phyloP scores from a whole-genome alignment of 202 grass and related monocot species.

The Zizania palustris region DNA sequence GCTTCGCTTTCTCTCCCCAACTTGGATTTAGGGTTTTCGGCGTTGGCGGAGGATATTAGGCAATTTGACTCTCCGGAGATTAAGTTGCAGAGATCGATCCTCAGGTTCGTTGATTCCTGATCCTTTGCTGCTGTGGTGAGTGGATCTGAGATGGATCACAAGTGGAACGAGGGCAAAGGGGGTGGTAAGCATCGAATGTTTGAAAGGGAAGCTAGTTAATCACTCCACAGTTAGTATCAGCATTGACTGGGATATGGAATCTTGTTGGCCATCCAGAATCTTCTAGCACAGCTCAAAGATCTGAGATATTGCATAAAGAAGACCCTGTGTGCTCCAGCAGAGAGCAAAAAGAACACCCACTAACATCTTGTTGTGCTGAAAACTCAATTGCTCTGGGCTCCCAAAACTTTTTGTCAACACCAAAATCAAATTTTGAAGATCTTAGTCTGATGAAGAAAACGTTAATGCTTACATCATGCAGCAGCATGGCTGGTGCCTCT shows the following conservation, averaged over 20 bases:
- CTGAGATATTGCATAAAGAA: conserved; percentile 46
- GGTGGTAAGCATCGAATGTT: too few relatives aligned
- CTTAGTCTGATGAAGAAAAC: conserved; percentile 60
- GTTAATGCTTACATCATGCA: conserved; percentile 46
- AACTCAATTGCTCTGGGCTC: conserved; percentile 35
- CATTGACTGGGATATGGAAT: conserved; percentile 67
- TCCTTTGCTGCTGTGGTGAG: too few relatives aligned
- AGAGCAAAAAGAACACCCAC: conserved; percentile 39
- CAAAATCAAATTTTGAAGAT: conserved; percentile 57
- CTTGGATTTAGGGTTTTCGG: too few relatives aligned
- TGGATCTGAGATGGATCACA: too few relatives aligned
- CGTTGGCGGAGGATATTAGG: too few relatives aligned
- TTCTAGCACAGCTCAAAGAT: conserved; percentile 44
- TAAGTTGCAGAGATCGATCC: too few relatives aligned
- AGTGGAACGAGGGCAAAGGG: too few relatives aligned
- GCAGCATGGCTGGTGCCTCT: conserved; percentile 41
- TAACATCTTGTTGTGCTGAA: conserved; percentile 25
- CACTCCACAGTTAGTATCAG: conserved; percentile 61
- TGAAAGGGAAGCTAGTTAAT: too few relatives aligned
- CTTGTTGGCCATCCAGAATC: conserved; percentile 61
- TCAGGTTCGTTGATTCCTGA: too few relatives aligned
- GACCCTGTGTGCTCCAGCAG: conserved; percentile 45
- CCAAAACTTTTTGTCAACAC: conserved; percentile 32
- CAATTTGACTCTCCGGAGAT: too few relatives aligned
- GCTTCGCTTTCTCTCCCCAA: too few relatives aligned